These are phyloP conservation scores for Eucalyptus decipiens DNA, from an alignment of 345 rosid species.

Conservation along the genomic window DNA sequence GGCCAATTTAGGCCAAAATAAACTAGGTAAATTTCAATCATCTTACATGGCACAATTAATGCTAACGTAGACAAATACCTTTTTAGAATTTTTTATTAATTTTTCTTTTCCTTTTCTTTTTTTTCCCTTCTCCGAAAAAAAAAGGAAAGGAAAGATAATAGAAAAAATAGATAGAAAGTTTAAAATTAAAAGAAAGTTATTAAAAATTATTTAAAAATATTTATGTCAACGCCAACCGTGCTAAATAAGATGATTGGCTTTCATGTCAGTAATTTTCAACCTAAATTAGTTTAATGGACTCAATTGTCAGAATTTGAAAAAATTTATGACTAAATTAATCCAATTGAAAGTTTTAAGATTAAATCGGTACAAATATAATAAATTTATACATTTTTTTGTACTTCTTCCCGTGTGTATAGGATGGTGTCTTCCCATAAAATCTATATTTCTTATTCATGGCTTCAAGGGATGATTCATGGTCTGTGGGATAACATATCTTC, in stretches of 20 bases:
- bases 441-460: not conserved
- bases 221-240: rapidly evolving
- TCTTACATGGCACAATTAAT: too few species aligned
- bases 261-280: rapidly evolving
- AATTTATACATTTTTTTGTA: too few species aligned
- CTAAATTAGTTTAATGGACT: rapidly evolving
- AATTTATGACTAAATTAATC: rapidly evolving
- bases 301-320: too few species aligned
- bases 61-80: too few species aligned
- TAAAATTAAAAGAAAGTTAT: too few species aligned
- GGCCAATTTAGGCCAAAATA: not conserved
- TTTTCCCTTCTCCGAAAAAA: not conserved
- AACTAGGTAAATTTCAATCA: rapidly evolving
- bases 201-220: too few species aligned
- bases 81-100: too few species aligned
- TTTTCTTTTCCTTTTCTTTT: too few species aligned
- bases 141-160: rapidly evolving
- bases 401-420: not conserved
- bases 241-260: too few species aligned
- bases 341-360: too few species aligned
- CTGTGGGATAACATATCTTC: not conserved
- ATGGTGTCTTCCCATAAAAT: not conserved
- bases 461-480: not conserved
- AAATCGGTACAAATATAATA: too few species aligned
- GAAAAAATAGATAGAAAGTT: too few species aligned